phyloP scores from a whole-genome alignment of 1,284 basidiomycete species.

The Blastosporella zonata region DNA sequence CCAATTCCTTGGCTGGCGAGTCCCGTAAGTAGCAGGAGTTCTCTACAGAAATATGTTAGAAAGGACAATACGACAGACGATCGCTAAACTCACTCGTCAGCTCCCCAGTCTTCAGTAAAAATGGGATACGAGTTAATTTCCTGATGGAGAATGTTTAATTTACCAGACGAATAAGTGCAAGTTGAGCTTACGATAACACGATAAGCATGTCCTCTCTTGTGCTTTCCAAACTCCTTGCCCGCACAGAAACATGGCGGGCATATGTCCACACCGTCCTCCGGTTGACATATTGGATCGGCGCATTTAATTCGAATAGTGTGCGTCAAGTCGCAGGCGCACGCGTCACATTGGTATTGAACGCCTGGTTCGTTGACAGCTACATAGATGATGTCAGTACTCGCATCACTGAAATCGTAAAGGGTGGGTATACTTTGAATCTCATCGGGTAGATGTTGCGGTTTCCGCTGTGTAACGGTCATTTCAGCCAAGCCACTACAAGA shows the following conservation, averaged over 20 bases:
- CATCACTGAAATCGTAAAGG: slow-evolving; percentile 23
- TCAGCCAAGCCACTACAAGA: background rate
- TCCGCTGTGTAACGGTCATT: slow-evolving; percentile 78
- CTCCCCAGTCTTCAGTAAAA: slow-evolving; percentile 95
- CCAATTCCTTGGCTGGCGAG: slow-evolving; percentile 89
- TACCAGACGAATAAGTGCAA: slow-evolving; percentile 7
- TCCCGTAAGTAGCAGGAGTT: slow-evolving; percentile 89
- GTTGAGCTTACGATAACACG: slow-evolving; percentile 75
- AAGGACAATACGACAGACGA: background rate
- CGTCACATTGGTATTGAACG: slow-evolving; percentile 73
- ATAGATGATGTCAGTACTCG: slow-evolving; percentile 16
- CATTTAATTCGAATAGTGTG: slow-evolving; percentile 93
- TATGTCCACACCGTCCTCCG: slow-evolving; percentile 79
- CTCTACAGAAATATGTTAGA: slow-evolving; percentile 44
- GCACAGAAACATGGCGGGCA: slow-evolving; percentile 90
- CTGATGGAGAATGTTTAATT: slow-evolving; percentile 40
- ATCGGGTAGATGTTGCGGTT: slow-evolving; percentile 68
- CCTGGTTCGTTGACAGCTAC: slow-evolving; percentile 76
- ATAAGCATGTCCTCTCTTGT: slow-evolving; percentile 89
- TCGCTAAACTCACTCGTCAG: slow-evolving; percentile 74
- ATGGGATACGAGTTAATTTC: slow-evolving; percentile 97
- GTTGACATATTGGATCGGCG: slow-evolving; percentile 75
- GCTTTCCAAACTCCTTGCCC: slow-evolving; percentile 86
- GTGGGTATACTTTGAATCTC: slow-evolving; percentile 65
- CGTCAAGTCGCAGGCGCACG: slow-evolving; percentile 73